Conservation (phyloP, 2,329 filamentous ascomycete genomes). For the Decorospora gaudefroyi region DNA sequence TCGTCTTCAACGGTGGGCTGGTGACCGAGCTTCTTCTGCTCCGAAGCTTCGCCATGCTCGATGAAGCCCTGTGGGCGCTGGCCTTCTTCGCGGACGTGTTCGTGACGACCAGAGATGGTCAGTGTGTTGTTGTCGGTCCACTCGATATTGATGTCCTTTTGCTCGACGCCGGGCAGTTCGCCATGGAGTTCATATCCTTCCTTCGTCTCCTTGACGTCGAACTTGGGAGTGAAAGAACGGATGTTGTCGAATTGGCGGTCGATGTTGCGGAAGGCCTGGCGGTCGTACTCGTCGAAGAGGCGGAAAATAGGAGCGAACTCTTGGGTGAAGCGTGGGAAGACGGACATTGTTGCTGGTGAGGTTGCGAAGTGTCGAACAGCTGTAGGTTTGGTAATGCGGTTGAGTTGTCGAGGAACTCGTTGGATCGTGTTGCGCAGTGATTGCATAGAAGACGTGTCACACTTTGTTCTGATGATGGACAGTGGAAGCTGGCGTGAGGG, state of each 20-base stretch:
- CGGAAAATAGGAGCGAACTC: slow-evolving; percentile 54
- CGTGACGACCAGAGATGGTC: slow-evolving; percentile 69
- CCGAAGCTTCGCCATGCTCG: slow-evolving; percentile 44
- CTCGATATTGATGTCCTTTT: slow-evolving; percentile 75
- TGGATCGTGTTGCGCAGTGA: slow-evolving; percentile 40
- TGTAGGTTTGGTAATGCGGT: slow-evolving; percentile 37
- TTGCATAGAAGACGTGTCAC: slow-evolving; percentile 44
- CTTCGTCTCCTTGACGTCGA: slow-evolving; percentile 74
- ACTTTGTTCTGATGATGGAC: slow-evolving; percentile 36
- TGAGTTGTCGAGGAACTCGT: slow-evolving; percentile 40
- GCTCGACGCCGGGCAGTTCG: slow-evolving; percentile 75
- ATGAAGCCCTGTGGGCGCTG: slow-evolving; percentile 55
- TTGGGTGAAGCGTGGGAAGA: slow-evolving; percentile 50
- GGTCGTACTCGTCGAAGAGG: slow-evolving; percentile 55
- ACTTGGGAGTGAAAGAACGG: slow-evolving; percentile 72
- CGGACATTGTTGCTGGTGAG: slow-evolving; percentile 46
- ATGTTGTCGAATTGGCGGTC: slow-evolving; percentile 37
- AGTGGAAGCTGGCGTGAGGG: slow-evolving; percentile 9
- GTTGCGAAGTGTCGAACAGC: slow-evolving; percentile 27
- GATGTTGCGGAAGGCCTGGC: slow-evolving; percentile 37
- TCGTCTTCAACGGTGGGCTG: slow-evolving; percentile 70
- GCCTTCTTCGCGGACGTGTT: slow-evolving; percentile 65
- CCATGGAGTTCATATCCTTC: slow-evolving; percentile 75
- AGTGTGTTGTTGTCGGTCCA: slow-evolving; percentile 78
- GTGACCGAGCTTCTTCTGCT: slow-evolving; percentile 32